These are phyloP conservation scores for Insectozyma bohioensis DNA, from an alignment of 1,139 yeast species.

Conservation along the genomic window DNA sequence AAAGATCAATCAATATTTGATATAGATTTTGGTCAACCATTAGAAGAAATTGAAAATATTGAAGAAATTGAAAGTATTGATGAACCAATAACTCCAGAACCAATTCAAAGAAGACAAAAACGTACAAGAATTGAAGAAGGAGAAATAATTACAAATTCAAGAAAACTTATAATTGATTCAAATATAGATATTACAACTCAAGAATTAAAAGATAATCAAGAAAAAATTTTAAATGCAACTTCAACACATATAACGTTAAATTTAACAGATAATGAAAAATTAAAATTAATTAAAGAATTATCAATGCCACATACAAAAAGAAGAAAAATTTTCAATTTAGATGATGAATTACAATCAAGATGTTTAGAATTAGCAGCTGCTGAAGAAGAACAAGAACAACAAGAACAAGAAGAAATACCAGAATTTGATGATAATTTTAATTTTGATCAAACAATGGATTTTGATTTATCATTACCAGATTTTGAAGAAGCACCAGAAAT, in stretches of 20 bases:
- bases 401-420: constrained; percentile 23
- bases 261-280: constrained; percentile 34
- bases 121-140: constrained; percentile 41
- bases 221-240: constrained; percentile 17
- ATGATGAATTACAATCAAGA: constrained; percentile 28
- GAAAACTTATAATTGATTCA: constrained; percentile 39
- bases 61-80: constrained; percentile 16
- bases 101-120: constrained; percentile 23
- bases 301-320: constrained; percentile 29
- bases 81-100: constrained; percentile 14
- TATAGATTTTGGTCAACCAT: constrained; percentile 29
- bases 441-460: constrained; percentile 29
- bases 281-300: constrained; percentile 36
- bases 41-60: constrained; percentile 28
- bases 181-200: constrained; percentile 36
- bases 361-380: constrained; percentile 33
- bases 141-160: constrained; percentile 36
- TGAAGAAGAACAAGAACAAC: constrained; percentile 18
- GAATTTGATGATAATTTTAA: constrained; percentile 20
- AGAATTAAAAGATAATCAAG: constrained; percentile 33
- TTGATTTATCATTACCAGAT: constrained; percentile 43
- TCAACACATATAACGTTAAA: constrained; percentile 21
- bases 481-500: constrained; percentile 22
- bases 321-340: constrained; percentile 38
- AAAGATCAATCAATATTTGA: constrained; percentile 21